These are phyloP conservation scores for Apiospora arundinis DNA, from an alignment of 2,329 filamentous ascomycete species.

Conservation along the genomic window DNA sequence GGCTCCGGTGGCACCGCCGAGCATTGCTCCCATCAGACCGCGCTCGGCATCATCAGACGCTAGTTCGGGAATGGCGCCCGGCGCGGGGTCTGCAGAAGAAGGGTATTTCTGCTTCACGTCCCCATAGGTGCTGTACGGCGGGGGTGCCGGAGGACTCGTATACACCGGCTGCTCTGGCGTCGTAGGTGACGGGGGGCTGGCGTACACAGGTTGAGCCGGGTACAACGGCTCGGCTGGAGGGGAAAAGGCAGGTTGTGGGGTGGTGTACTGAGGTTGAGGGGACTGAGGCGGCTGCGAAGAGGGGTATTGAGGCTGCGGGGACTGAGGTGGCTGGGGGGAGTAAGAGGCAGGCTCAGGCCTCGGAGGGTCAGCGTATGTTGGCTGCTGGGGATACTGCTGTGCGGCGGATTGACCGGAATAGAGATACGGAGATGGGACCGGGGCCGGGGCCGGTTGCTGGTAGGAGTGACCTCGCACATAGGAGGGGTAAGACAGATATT, in stretches of 20 bases:
- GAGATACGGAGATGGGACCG: neutral
- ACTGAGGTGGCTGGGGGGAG: neutral
- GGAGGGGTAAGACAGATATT: neutral
- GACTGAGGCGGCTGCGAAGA: neutral
- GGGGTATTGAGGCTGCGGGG: neutral
- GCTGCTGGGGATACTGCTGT: conserved; percentile 1
- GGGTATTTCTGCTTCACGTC: neutral
- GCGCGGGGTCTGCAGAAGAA: neutral
- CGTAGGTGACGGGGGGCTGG: too few relatives aligned
- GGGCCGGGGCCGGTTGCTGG: neutral
- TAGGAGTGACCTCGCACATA: conserved; percentile 15
- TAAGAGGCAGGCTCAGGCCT: neutral
- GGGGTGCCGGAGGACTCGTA: neutral
- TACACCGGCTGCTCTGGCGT: neutral
- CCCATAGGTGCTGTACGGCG: neutral
- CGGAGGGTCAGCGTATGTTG: neutral
- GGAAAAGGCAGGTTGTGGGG: too few relatives aligned
- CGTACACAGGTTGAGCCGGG: neutral
- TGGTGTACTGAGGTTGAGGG: neutral
- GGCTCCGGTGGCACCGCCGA: conserved; percentile 52
- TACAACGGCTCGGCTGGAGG: neutral
- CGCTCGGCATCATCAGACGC: neutral
- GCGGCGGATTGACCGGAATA: neutral
- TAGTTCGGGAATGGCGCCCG: neutral
- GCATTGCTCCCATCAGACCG: conserved; percentile 51